Evolutionary conservation across 768 basidiomycete species (phyloP), one percentile per base, ranked within the genome.

Genomic region (Rickenella mellea): DNA sequence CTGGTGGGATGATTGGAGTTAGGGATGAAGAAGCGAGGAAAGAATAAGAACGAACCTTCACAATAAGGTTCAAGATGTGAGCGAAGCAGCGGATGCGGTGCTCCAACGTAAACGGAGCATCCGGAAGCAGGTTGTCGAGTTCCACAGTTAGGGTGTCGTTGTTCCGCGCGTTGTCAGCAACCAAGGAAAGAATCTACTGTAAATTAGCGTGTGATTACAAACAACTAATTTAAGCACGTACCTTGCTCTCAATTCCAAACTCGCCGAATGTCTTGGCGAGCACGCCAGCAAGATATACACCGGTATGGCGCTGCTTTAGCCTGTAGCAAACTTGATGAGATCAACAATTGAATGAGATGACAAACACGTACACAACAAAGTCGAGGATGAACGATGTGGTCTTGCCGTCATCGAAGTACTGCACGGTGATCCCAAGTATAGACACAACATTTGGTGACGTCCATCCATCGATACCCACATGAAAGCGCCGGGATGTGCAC

Each of bases 391-490:
- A 27, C 2, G 43, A 40, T 14, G 36, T 36, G 28, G 56, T 46
- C 24, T 52, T 33, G 9, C 52, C 55, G 8, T 54, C 40, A 2
- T 37, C 17, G 21, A 57, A 27, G 43, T 49, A 55, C 31, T 51
- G 47, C 5, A 53, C 46, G 6, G 56, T 55, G 7, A 55, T 48
- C 2, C 60, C 57, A 10, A 63, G 48, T 36, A 58, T 59, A 1
- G 51, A 50, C n/a, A 52, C 42, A 7, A 56, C 44, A 12, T 59
- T 51, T 2, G 59, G 59, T 1, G 55, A 51, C 1, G 58, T 58
- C 58, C 58, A 61, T 4, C 59, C 56, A 39, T 62, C 58, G n/a
- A 60, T 30, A 19, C 55, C 40, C 6, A 61, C 38, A 40, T 60
- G 58, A 21, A 62, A 11, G 27, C 48, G 47, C 1, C 56, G 53